Conservation (phyloP, 768 basidiomycete genomes). For the Kondoa subrosea region DNA sequence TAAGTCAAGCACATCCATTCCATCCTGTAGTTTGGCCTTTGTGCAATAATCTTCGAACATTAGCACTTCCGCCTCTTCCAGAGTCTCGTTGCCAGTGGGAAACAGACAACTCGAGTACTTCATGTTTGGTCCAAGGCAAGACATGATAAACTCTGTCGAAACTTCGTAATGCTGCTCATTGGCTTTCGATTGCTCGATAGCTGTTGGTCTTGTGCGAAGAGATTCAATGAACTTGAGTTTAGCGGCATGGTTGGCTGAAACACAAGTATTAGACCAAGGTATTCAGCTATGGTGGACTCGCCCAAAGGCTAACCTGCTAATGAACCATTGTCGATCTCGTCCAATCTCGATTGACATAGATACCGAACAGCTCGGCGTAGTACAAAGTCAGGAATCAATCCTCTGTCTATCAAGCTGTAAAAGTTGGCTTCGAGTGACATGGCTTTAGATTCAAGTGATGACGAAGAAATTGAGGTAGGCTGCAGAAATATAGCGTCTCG, state of each 20-base stretch:
- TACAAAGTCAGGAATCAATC: conserved; percentile 47
- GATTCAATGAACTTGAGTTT: conserved; percentile 47
- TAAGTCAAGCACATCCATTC: conserved; percentile 48
- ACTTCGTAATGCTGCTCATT: conserved; percentile 67
- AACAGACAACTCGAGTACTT: conserved; percentile 55
- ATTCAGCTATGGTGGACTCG: no score
- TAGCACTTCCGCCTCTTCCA: conserved; percentile 48
- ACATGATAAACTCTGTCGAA: conserved; percentile 41
- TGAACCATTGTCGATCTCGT: not conserved
- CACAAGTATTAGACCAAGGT: no score
- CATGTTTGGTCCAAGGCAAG: conserved; percentile 48
- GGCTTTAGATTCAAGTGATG: not conserved
- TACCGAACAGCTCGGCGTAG: conserved; percentile 39
- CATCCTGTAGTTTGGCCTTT: conserved; percentile 48
- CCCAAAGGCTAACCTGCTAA: conserved; percentile 25
- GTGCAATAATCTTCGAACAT: conserved; percentile 53
- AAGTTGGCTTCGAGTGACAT: not conserved
- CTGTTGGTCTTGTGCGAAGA: conserved; percentile 53
- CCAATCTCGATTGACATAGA: conserved; percentile 27
- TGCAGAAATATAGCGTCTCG: not conserved
- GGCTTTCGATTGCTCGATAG: conserved; percentile 48
- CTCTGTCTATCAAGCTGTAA: conserved; percentile 25
- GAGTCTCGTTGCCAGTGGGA: conserved; percentile 42
- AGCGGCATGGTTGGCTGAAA: conserved; percentile 30
- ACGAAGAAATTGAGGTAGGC: no score